A percentile compares a stretch with the other conserved stretches of the same genome.
Evolutionary conservation across 495 filamentous ascomycete species (phyloP).

Genomic region (Xylaria curta): DNA sequence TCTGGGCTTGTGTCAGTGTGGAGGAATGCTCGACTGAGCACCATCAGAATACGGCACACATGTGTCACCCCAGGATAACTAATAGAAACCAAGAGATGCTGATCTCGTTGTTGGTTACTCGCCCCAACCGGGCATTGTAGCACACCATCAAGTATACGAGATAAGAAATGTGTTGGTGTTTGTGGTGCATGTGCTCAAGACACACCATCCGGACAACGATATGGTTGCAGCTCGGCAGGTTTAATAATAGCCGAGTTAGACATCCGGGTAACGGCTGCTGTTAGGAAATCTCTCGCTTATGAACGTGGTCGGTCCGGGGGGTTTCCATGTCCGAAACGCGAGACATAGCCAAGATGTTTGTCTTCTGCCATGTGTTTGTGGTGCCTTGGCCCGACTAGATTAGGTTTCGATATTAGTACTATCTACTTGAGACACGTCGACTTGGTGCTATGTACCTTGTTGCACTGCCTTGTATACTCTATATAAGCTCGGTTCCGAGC

Average conservation of each 20-base stretch:
- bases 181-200: not conserved
- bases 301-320: not conserved
- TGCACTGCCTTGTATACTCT: not conserved
- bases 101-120: not conserved
- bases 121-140: not conserved
- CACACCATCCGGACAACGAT: not conserved
- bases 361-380: not conserved
- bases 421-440: not conserved
- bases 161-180: not conserved
- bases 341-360: not conserved
- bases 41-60: not conserved
- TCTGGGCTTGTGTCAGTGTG: not conserved
- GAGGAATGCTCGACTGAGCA: not conserved
- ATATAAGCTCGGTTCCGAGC: not conserved
- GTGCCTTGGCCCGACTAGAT: not conserved
- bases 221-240: not conserved
- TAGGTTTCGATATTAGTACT: not conserved
- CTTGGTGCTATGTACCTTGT: not conserved
- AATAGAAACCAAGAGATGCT: not conserved
- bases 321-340: conserved; percentile 8
- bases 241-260: not conserved
- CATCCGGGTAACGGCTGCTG: conserved; percentile 2
- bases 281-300: not conserved
- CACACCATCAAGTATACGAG: not conserved
- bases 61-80: not conserved